Evolutionary conservation across 768 basidiomycete species (phyloP).

Genomic region (Phanerochaete sordida): DNA sequence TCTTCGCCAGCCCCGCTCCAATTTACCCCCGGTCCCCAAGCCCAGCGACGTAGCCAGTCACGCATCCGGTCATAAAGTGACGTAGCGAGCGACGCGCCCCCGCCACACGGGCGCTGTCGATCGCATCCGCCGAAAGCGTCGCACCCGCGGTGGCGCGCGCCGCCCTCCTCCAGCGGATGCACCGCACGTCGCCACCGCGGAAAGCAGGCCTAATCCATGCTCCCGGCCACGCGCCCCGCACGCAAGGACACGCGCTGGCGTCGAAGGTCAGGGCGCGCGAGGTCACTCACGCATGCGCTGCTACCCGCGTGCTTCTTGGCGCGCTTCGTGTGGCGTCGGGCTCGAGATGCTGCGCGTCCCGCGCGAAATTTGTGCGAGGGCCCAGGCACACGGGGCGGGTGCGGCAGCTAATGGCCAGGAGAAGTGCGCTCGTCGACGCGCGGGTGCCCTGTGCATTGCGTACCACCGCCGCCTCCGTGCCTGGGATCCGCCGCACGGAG

Average conservation of each 20-base stretch:
- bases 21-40: no score
- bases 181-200: neutral
- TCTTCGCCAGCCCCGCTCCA: no score
- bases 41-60: no score
- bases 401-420: no score
- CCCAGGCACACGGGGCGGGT: neutral
- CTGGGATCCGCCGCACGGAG: neutral
- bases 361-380: neutral
- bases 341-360: neutral
- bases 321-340: neutral
- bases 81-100: no score
- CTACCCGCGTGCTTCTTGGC: neutral
- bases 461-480: neutral
- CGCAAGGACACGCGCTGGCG: neutral
- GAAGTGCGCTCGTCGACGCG: neutral
- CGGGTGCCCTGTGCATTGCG: neutral
- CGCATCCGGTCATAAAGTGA: no score
- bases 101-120: neutral
- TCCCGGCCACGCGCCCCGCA: neutral
- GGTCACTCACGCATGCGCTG: neutral
- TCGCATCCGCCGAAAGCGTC: neutral
- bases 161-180: neutral
- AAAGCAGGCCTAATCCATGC: neutral
- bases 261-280: neutral
- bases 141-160: neutral